phyloP scores from a whole-genome alignment of 163 green algal genomes.

The Scenedesmus sp. region DNA sequence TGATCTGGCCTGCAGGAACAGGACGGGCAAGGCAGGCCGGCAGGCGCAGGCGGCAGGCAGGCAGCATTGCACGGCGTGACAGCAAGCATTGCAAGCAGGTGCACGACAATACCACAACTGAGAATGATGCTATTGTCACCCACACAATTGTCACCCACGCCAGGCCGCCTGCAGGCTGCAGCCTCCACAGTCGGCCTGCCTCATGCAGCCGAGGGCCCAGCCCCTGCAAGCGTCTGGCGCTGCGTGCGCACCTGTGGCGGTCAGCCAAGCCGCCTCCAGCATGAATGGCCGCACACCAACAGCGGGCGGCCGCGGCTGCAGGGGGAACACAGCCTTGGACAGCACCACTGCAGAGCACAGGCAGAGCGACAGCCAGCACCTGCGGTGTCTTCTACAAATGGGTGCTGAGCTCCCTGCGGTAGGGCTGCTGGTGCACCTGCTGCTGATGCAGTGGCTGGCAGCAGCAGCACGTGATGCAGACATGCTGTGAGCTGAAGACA shows the following conservation, averaged over 20 bases:
- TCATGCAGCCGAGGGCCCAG: no score
- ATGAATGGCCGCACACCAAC: constrained; percentile 39
- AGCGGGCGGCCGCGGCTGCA: constrained; percentile 32
- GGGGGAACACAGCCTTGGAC: constrained; percentile 18
- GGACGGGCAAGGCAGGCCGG: not conserved
- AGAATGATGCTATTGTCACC: no score
- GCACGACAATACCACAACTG: no score
- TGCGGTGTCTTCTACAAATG: no score
- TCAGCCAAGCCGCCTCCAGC: not conserved
- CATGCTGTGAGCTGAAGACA: no score
- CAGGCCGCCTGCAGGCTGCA: no score
- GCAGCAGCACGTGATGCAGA: no score
- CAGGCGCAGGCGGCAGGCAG: not conserved
- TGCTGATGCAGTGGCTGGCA: no score
- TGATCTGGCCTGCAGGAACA: constrained; percentile 2
- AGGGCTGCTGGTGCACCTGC: no score
- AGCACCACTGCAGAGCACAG: constrained; percentile 10
- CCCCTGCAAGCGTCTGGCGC: not conserved
- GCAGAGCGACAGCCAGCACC: not conserved
- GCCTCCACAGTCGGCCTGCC: not conserved
- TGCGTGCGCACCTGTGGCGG: not conserved
- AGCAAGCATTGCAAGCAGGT: not conserved
- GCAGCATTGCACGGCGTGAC: no score
- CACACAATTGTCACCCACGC: no score
- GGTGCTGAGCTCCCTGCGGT: no score